Percentiles rank a stretch among this genome's conserved stretches.
phyloP scores from a whole-genome alignment of 2,329 filamentous ascomycete species.

The Xylariaceae sp. region DNA sequence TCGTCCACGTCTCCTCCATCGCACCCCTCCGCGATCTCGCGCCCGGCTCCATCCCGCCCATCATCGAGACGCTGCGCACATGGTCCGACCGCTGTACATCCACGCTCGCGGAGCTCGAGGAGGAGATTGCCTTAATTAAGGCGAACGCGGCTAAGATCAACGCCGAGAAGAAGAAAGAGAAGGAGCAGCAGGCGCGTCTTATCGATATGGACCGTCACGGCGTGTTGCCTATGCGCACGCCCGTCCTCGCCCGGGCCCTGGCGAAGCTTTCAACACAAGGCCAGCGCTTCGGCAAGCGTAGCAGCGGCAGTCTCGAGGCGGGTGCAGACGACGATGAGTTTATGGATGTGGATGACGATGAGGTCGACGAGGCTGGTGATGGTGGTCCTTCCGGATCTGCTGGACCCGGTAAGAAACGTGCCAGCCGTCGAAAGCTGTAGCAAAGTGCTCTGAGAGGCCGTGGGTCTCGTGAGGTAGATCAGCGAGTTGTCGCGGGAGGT shows the following conservation, averaged over 20 bases:
- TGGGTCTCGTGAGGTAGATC: no score
- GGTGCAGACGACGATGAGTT: slow-evolving; percentile 43
- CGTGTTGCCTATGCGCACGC: no score
- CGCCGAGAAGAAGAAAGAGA: slow-evolving; percentile 44
- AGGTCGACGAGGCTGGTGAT: slow-evolving; percentile 36
- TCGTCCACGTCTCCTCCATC: slow-evolving; percentile 73
- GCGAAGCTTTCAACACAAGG: slow-evolving; percentile 20
- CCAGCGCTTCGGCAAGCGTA: slow-evolving; percentile 34
- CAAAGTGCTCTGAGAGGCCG: neutral
- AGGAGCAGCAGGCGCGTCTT: slow-evolving; percentile 44
- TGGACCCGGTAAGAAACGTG: slow-evolving; percentile 44
- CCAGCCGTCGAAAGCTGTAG: slow-evolving; percentile 51
- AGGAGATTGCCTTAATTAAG: slow-evolving; percentile 65
- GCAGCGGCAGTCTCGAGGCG: slow-evolving; percentile 26
- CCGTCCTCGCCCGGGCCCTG: no score
- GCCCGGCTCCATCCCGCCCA: slow-evolving; percentile 62
- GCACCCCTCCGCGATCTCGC: slow-evolving; percentile 81
- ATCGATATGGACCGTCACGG: slow-evolving; percentile 26
- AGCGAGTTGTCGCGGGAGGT: no score
- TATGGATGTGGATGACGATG: slow-evolving; percentile 52
- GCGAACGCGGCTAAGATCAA: slow-evolving; percentile 50
- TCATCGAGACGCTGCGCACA: slow-evolving; percentile 61
- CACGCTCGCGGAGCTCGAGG: slow-evolving; percentile 70
- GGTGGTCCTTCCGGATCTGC: slow-evolving; percentile 30
- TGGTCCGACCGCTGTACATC: slow-evolving; percentile 77